A percentile compares a stretch with the other conserved stretches of the same genome.
phyloP scores from a whole-genome alignment of 352 stramenopile genomes.

The Pythium graminicola region DNA sequence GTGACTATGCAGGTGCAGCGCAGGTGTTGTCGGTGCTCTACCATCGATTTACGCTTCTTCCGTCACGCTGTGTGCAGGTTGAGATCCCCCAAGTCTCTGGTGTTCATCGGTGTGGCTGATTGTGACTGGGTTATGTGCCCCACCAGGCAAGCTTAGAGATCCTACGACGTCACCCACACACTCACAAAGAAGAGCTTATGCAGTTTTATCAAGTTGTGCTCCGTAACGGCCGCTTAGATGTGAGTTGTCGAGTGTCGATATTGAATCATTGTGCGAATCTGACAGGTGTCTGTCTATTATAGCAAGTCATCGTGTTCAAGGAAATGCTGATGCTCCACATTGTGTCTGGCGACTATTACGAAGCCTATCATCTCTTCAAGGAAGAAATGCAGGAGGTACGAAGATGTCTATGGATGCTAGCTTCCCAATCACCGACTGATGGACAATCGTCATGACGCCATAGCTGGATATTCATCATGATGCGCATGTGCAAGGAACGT shows the following conservation, averaged over 20 bases:
- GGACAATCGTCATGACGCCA: background rate
- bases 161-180: conserved; percentile 44
- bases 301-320: conserved; percentile 64
- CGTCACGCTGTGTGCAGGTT: conserved; percentile 62
- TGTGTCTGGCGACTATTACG: conserved; percentile 66
- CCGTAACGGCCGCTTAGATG: conserved; percentile 37
- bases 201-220: conserved; percentile 51
- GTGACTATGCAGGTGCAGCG: conserved; percentile 62
- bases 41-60: conserved; percentile 50
- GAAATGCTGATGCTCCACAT: conserved; percentile 72
- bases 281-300: no score
- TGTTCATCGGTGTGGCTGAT: background rate
- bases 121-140: no score
- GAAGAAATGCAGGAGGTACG: conserved; percentile 61
- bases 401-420: background rate
- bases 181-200: conserved; percentile 41
- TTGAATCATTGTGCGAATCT: no score
- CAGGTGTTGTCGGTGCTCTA: conserved; percentile 65
- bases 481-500: conserved; percentile 50
- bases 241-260: conserved; percentile 25
- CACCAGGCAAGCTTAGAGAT: conserved; percentile 72
- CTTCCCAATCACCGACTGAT: background rate
- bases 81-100: background rate
- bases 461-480: conserved; percentile 53
- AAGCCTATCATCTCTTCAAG: conserved; percentile 72